Evolutionary conservation across 108 stramenopile species (phyloP), one percentile per base, ranked within the genome.

Genomic region (Nitzschia inconspicua): DNA sequence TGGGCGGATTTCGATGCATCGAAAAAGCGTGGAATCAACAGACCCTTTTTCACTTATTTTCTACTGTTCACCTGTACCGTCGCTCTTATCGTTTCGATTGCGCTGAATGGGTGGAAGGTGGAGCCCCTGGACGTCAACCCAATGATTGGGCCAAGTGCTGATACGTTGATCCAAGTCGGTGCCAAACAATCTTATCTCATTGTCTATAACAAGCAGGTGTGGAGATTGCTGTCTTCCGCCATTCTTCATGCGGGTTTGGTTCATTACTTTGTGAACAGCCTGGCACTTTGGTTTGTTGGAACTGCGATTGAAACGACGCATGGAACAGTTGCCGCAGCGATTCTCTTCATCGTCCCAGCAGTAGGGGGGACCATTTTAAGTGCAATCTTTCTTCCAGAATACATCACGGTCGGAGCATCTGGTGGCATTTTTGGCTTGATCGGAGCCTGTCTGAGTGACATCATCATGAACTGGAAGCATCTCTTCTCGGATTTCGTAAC

Each of bases 201-300:
- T 64, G 86, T 96, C n/a, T 69, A 89, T 26, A 77, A 91, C 31
- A 64, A 80, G 27, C 86, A 96, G 55, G 82, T 70, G 19, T 93
- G 83, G 84, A 57, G 95, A 10, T 47, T 98, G 16, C 60, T 85
- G 19, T 89, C 91, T 8, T 79, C 96, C 2, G 90, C 95, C 59
- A 75, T 97, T 49, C 78, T 98, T 20, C 97, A 98, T 76, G 96
- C 95, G n/a, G 97, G 97, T 22, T 47, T 98, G 27, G 85, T 98
- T 0, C 97, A 98, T 66, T 92, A 85, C 57, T 16, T 95, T 23
- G 60, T 94, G 51, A 98, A 98, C 54, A 90, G 96, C 86, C 43
- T 94, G 4, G 94, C 87, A 8, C 65, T 96, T 14, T 83, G 91
- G 83, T 92, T 88, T 63, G 82, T 97, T 2, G 94, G 96, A 3